A percentile compares a stretch with the other conserved stretches of the same genome.
Evolutionary conservation across 23 red algal genomes (phyloP).

Genomic region (Cyanidium caldarium): DNA sequence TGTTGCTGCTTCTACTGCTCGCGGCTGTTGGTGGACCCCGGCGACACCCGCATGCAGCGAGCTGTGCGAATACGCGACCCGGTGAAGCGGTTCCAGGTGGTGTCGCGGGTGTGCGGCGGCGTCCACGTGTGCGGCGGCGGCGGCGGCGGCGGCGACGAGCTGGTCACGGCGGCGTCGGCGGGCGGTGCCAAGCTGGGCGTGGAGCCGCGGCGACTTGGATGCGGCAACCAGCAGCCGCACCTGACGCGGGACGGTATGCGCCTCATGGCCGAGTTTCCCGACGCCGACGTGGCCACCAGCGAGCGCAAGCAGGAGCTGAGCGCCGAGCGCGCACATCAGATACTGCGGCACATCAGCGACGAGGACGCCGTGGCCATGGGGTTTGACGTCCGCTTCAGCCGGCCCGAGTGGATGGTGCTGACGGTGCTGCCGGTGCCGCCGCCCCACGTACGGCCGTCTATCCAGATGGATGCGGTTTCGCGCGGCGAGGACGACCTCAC

Average conservation of each 20-base stretch:
- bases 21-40: slow-evolving; percentile 29
- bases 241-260: slow-evolving; percentile 64
- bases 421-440: slow-evolving; percentile 78
- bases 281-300: slow-evolving; percentile 29
- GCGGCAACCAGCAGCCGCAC: slow-evolving; percentile 72
- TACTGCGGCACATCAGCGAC: slow-evolving; percentile 79
- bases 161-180: not conserved
- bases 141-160: not conserved
- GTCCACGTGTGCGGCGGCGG: not conserved
- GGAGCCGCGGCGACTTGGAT: slow-evolving; percentile 14
- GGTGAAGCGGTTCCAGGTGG: not conserved
- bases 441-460: slow-evolving; percentile 81
- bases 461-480: slow-evolving; percentile 52
- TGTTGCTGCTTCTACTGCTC: slow-evolving; percentile 94
- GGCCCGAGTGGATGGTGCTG: slow-evolving; percentile 91
- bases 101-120: not conserved
- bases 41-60: slow-evolving; percentile 5
- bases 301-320: slow-evolving; percentile 71
- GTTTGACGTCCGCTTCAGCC: slow-evolving; percentile 30
- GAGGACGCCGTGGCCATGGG: slow-evolving; percentile 45
- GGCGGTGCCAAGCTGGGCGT: not conserved
- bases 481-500: slow-evolving; percentile 97
- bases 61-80: not conserved
- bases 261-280: slow-evolving; percentile 68
- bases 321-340: slow-evolving; percentile 43